Base-by-base conservation (phyloP, 2,329 filamentous ascomycete species). In the Phaeomoniella chlamydospora region DNA sequence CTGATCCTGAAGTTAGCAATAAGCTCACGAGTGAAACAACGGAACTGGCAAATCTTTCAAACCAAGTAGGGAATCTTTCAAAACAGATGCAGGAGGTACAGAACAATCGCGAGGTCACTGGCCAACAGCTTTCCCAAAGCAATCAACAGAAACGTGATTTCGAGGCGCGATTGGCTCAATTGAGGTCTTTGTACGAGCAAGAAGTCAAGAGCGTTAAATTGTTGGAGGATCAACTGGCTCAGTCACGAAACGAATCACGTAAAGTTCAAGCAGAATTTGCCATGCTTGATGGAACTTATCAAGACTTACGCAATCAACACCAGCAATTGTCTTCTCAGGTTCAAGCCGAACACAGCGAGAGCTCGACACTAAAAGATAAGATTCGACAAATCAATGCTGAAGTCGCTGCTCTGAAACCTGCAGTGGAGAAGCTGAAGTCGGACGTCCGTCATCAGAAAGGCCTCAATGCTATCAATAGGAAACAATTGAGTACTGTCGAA, bases 381-480 rank as follows among this genome's bases (percentile, higher is more conserved):
- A 94, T 98, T 45, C 75, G 80, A 18, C 70, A 77, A 36, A 71
- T 85, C 30, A 98, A 94, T 50, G 69, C 74, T 10, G 85, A 93
- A 56, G 78, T 94, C 47, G 70, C 74, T 13, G 79, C 86, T 56
- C 64, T 96, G 29, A 92, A 86, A 56, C 86, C 87, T 18, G 79
- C 88, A 45, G 75, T 98, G 36, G 90, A 98, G 55, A 96, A 94
- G 65, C 70, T 93, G 48, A 86, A 82, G 55, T 84, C 80, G 10
- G 86, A 94, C 48, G 86, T 86, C 16, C 77, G 90, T 30, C 90
- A 96, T 56, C 87, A 96, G 53, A 96, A 93, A 62, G 90, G 90
- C 13, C 68, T 96, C 45, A 88, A 93, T 18, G 87, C 90, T 31
- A 98, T 98, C 62, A 94, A 94, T 63, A 96, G 92, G 68, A 98